These are phyloP conservation scores for Pisolithus tinctorius DNA, from an alignment of 768 basidiomycete species.

Conservation along the genomic window DNA sequence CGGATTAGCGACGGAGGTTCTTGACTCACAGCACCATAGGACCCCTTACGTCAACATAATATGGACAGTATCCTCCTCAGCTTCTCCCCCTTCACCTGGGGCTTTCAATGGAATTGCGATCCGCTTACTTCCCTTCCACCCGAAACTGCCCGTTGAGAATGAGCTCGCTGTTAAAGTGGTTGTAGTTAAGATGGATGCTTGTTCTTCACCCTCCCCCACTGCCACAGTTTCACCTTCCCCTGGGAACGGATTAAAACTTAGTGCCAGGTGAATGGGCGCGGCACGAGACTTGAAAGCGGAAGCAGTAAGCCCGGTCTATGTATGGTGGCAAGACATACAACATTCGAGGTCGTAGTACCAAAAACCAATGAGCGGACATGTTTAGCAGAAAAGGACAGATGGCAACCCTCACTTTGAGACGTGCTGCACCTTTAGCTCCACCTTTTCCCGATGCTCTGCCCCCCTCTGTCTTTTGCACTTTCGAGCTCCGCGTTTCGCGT, in stretches of 20 bases:
- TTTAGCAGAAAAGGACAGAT: background rate
- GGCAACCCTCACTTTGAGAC: constrained; percentile 38
- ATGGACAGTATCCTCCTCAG: constrained; percentile 58
- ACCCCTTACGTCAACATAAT: constrained; percentile 66
- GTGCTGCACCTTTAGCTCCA: constrained; percentile 33
- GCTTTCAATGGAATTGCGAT: constrained; percentile 54
- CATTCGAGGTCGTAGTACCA: background rate
- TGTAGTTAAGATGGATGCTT: constrained; percentile 53
- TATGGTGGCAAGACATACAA: background rate
- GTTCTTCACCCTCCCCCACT: constrained; percentile 31
- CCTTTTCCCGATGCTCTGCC: constrained; percentile 19
- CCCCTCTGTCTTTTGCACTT: constrained; percentile 42
- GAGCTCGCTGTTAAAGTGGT: constrained; percentile 50
- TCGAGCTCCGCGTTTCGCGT: constrained; percentile 40
- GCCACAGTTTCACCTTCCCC: constrained; percentile 26
- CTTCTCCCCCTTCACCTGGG: constrained; percentile 38
- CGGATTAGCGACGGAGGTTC: background rate
- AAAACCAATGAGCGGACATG: background rate
- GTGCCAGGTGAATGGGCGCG: constrained; percentile 57
- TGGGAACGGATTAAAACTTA: constrained; percentile 59
- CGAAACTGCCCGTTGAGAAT: constrained; percentile 73
- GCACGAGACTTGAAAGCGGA: constrained; percentile 59
- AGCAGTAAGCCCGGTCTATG: constrained; percentile 39
- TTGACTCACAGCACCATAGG: background rate
- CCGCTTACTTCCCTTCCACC: constrained; percentile 76